Conservation (phyloP, 495 filamentous ascomycete genomes). For the Pseudomonodictys pantanalensis region DNA sequence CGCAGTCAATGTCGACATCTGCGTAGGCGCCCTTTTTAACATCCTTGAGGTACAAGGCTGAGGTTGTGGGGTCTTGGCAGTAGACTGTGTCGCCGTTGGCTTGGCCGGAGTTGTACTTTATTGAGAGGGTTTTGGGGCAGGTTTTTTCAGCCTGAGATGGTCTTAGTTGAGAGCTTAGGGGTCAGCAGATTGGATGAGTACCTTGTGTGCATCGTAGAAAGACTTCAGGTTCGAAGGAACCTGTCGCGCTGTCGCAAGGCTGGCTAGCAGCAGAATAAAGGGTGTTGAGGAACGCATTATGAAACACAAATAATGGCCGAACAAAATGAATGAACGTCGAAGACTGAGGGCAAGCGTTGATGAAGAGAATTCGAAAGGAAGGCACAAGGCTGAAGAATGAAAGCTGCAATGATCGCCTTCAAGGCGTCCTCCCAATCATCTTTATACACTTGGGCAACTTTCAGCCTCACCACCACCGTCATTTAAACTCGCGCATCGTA, state of each 20-base stretch:
- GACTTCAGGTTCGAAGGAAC: conserved; percentile 19
- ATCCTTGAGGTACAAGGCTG: conserved; percentile 30
- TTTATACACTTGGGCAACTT: no score
- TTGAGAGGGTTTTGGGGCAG: conserved; percentile 22
- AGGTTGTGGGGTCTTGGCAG: conserved; percentile 28
- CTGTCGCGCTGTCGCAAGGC: conserved; percentile 8
- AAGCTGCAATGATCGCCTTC: no score
- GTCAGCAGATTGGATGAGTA: neutral
- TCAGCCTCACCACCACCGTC: no score
- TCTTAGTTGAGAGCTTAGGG: neutral
- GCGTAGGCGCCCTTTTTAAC: conserved; percentile 46
- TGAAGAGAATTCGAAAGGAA: neutral
- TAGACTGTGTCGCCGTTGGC: conserved; percentile 24
- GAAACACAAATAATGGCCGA: no score
- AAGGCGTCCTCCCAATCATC: no score
- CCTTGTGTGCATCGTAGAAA: conserved; percentile 20
- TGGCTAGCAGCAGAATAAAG: neutral
- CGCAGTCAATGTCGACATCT: conserved; percentile 69
- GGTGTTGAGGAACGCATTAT: conserved; percentile 1
- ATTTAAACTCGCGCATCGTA: no score
- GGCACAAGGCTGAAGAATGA: no score
- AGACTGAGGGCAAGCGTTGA: neutral
- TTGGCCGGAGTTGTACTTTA: conserved; percentile 14
- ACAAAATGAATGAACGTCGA: no score
- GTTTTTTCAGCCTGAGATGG: neutral